Base-by-base conservation (phyloP, 73 alveolate species). In the Paraurostyla sp. region DNA sequence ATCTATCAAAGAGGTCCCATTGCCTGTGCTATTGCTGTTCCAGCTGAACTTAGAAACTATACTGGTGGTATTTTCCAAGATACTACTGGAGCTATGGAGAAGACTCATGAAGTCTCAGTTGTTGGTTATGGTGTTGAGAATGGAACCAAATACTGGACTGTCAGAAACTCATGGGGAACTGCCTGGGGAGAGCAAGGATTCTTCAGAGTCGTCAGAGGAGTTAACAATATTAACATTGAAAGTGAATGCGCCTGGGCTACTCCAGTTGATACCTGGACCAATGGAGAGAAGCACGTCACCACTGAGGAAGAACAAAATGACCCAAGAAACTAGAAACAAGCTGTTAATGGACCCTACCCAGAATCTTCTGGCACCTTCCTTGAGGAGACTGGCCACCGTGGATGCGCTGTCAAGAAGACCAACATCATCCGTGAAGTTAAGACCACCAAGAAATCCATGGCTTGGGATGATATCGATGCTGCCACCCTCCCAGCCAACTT, bases 91-190 rank as follows among this genome's bases (percentile, higher is more conserved):
- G 80, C 76, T 40, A 45, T 32, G 38, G 78, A 65, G 6, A 41
- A 73, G 7, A 89, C 76, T 57, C 99, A 97, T 88, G 98, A 94
- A 62, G 85, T 97, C 59, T 91, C 96, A 42, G 92, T 97, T 54
- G 97, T 97, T 22, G 99, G 99, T 38, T 97, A 93, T 93, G 99
- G 98, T n/a, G 97, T 56, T 38, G 97, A 91, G 41, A 76, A 88
- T 23, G 97, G 97, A 58, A 87, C 92, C 80, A 84, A 91, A 69
- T 97, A 82, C 93, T 97, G 99, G 99, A 71, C 88, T 41, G 97
- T 92, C 32, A 96, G 98, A 87, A 97, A 97, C 92, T 95, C 99
- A 23, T 96, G 97, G 96, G 99, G 99, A 40, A 94, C 96, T 52
- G 58, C 85, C 29, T 97, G 99, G 99, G 99, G 99, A 71, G 99